Evolutionary conservation across 306 rosid genomes (phyloP), one percentile per base, ranked within the genome.

Genomic region (Medicago truncatula): DNA sequence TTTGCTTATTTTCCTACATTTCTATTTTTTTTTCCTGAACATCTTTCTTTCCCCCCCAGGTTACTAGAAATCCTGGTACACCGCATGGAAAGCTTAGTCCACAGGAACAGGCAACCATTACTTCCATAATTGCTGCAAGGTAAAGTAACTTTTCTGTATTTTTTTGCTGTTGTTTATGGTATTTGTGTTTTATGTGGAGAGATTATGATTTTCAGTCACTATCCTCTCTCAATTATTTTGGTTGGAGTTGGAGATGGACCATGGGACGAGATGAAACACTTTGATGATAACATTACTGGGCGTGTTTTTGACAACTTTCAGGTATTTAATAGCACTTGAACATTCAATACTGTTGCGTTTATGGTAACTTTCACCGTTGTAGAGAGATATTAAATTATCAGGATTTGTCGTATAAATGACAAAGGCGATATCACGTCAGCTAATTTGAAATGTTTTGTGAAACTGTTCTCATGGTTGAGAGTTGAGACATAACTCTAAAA

Each of bases 221-320:
- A 85, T 81, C 97, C 98, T 74, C 96, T 95, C 49, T 95, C 97
- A 46, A 95, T 95, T 73, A 82, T 95, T 82, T 85, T 95, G 93
- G 86, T 92, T 72, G 99, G 99, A 67, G 97, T 95, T 69, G 99
- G 99, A 67, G 99, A 95, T 78, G 99, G 99, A 61, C 99, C 99
- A 2, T 95, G 99, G 99, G 96, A 95, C 73, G 90, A 92, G 67
- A 90, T 92, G 97, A 73, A 84, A 78, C 77, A 85, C 39, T 95
- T 95, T 58, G 99, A 95, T 49, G 99, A 95, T 78, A 89, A 83
- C 87, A 89, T 95, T 78, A 85, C 93, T 38, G 93, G 77, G 25
- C 98, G 97, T 53, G 25, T 85, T 73, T 92, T 95, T 79, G 97
- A 95, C 89, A 95, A 95, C 81, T 92, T 95, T 82, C 99, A 92